A percentile compares a stretch with the other conserved stretches of the same genome.
Evolutionary conservation across 176 grass and related monocot species (phyloP).

Genomic region (Avena atlantica): DNA sequence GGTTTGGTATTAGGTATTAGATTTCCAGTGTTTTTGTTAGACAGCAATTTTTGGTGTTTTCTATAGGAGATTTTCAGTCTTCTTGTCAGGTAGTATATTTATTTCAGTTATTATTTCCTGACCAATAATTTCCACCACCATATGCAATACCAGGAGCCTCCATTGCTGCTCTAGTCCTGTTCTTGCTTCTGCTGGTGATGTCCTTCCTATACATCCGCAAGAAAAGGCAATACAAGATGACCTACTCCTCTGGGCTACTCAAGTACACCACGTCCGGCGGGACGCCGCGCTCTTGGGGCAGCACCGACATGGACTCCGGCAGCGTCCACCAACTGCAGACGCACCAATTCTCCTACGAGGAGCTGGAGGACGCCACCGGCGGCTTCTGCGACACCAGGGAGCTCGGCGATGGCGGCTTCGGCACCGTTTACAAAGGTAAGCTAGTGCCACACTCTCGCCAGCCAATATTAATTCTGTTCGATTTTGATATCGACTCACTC

Average conservation of each 20-base stretch:
- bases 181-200: constrained; percentile 25
- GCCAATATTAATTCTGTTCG: no score
- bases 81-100: no score
- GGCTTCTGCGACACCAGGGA: constrained; percentile 57
- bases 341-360: constrained; percentile 72
- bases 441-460: no score
- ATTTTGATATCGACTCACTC: no score
- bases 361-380: constrained; percentile 75
- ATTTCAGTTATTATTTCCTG: background rate
- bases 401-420: constrained; percentile 86
- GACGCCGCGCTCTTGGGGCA: constrained; percentile 46
- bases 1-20: no score
- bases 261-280: constrained; percentile 30
- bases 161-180: constrained; percentile 3
- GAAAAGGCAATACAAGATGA: constrained; percentile 52
- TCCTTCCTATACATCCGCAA: constrained; percentile 39
- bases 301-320: constrained; percentile 40
- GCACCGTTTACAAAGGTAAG: constrained; percentile 93
- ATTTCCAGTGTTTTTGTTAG: no score
- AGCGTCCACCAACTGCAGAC: constrained; percentile 53
- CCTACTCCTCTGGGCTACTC: constrained; percentile 55
- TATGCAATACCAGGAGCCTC: constrained; percentile 27
- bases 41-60: no score
- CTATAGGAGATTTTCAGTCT: no score
- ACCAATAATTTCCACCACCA: background rate